phyloP scores from a whole-genome alignment of 805 yeast species.

The Zygotorulaspora danielsina region DNA sequence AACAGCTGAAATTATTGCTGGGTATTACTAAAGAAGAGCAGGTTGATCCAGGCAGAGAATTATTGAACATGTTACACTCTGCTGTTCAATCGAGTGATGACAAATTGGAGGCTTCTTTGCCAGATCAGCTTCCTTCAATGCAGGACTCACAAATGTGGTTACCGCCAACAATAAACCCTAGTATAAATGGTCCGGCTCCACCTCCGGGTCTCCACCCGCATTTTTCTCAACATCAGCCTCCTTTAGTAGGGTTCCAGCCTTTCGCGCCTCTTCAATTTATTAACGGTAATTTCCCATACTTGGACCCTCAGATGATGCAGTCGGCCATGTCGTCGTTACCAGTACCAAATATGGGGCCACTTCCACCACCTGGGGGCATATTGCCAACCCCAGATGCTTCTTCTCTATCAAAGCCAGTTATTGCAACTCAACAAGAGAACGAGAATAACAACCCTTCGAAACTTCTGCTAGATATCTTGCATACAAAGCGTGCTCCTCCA shows the following conservation, averaged over 20 bases:
- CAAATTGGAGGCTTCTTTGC: conserved; percentile 7
- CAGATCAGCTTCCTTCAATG: neutral
- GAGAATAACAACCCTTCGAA: conserved; percentile 9
- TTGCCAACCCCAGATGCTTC: conserved; percentile 38
- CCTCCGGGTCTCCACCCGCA: conserved; percentile 12
- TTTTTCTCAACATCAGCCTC: conserved; percentile 16
- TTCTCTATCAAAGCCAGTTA: conserved; percentile 38
- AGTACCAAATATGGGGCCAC: conserved; percentile 11
- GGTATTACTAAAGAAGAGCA: conserved; percentile 46
- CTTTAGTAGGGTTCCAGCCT: conserved; percentile 26
- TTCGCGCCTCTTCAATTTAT: conserved; percentile 35
- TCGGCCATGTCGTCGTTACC: conserved; percentile 12
- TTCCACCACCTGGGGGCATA: conserved; percentile 17
- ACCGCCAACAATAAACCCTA: neutral
- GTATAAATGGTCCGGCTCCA: conserved; percentile 2
- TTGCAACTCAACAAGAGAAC: conserved; percentile 21
- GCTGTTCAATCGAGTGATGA: conserved; percentile 35
- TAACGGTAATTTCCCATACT: conserved; percentile 20
- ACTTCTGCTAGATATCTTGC: conserved; percentile 13
- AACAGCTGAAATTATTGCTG: conserved; percentile 57
- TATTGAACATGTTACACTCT: conserved; percentile 56
- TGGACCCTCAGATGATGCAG: conserved; percentile 11
- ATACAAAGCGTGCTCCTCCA: conserved; percentile 2
- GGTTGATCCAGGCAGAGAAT: conserved; percentile 72
- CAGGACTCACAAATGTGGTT: neutral